phyloP scores from a whole-genome alignment of 176 grass and related monocot species.

The Musa troglodytarum region DNA sequence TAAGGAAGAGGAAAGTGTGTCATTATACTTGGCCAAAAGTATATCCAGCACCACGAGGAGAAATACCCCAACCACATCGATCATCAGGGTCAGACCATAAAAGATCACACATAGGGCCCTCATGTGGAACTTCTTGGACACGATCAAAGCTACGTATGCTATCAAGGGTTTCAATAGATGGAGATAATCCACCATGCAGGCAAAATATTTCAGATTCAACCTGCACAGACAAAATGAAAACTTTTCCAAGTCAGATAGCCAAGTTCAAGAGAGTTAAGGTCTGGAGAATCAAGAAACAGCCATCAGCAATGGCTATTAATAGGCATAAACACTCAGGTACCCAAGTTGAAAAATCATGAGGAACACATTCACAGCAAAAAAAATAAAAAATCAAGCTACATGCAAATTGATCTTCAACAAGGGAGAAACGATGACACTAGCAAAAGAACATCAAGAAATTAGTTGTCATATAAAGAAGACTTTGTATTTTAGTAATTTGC shows the following conservation, averaged over 20 bases:
- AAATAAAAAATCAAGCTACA: not conserved
- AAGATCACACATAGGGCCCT: constrained; percentile 65
- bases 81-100: constrained; percentile 70
- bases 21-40: constrained; percentile 54
- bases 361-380: not conserved
- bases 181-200: constrained; percentile 56
- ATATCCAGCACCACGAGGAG: constrained; percentile 61
- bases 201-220: constrained; percentile 71
- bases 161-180: constrained; percentile 55
- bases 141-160: constrained; percentile 56
- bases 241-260: not conserved
- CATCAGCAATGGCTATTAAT: not conserved
- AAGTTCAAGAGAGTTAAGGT: not conserved
- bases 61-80: constrained; percentile 62
- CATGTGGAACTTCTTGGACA: constrained; percentile 67
- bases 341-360: not conserved
- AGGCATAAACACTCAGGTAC: not conserved
- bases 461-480: too few species aligned
- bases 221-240: constrained; percentile 15
- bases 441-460: too few species aligned
- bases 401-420: not conserved
- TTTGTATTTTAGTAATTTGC: too few species aligned
- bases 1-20: not conserved
- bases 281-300: not conserved
- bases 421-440: too few species aligned